These are phyloP conservation scores for Halenospora varia DNA, from an alignment of 495 filamentous ascomycete species.

Conservation along the genomic window DNA sequence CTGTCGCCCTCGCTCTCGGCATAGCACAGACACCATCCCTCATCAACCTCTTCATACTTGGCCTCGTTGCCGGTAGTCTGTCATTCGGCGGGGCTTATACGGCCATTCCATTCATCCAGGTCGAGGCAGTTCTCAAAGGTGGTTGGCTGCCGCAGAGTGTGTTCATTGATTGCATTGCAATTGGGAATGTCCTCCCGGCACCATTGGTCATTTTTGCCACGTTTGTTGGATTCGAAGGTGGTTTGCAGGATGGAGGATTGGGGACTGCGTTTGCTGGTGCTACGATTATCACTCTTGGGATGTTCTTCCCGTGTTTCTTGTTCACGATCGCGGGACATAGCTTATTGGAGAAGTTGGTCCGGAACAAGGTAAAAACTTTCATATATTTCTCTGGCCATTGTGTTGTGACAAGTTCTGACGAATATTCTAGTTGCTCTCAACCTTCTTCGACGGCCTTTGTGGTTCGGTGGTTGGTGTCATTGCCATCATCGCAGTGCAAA, in stretches of 20 bases:
- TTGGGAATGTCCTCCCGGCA: conserved; percentile 34
- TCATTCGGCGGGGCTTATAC: conserved; percentile 37
- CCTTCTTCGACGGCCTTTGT: conserved; percentile 34
- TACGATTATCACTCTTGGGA: conserved; percentile 32
- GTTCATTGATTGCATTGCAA: conserved; percentile 36
- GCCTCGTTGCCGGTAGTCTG: conserved; percentile 31
- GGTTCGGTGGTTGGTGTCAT: conserved; percentile 36
- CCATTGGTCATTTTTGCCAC: conserved; percentile 36
- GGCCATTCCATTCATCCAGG: conserved; percentile 35
- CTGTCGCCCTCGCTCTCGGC: conserved; percentile 32
- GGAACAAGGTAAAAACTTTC: conserved; percentile 35
- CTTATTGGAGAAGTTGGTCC: conserved; percentile 31
- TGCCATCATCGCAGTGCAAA: conserved; percentile 28
- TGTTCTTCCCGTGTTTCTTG: conserved; percentile 36
- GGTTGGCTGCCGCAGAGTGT: conserved; percentile 31
- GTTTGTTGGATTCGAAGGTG: conserved; percentile 36
- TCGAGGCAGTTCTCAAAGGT: conserved; percentile 35
- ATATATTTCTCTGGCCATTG: not conserved
- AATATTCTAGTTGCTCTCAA: conserved; percentile 25
- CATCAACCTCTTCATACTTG: conserved; percentile 33
- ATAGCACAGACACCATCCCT: conserved; percentile 31
- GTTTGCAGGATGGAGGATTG: conserved; percentile 23
- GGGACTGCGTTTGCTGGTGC: conserved; percentile 32
- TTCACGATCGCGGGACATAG: conserved; percentile 34
- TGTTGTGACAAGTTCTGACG: not conserved